Base-by-base conservation (phyloP, 108 stramenopile genomes). In the Asterionellopsis glacialis region DNA sequence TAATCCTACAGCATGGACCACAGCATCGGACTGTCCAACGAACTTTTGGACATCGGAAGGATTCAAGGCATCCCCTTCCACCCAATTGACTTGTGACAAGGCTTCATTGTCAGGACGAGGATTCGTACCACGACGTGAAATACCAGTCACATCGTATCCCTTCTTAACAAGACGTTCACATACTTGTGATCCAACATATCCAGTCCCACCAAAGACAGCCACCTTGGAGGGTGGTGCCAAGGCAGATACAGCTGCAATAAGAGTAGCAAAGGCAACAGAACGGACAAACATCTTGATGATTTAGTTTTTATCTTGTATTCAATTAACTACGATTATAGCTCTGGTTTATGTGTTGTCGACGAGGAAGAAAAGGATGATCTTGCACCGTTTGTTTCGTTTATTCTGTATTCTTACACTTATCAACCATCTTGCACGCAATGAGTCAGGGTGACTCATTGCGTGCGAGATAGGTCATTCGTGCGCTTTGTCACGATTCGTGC, bases 141-240 rank as follows among this genome's bases (percentile, higher is more conserved):
- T 53, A 11, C 73, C 75, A 9, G 80, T 77, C 16, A 82, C 80
- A 18, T 55, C 52, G 26, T 77, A 69, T 25, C 76, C 80, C 2
- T 73, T 73, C 27, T 67, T 66, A 16, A 77, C 56, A 13, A 75
- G 54, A 25, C 76, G 68, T 49, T 82, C 79, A 59, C 79, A 80
- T 0, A 80, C 79, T 19, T 65, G 70, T 0, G 71, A 73, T n/a
- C 80, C 80, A 24, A 81, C 80, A 59, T 81, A 81, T 11, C 80
- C 80, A 4, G 80, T 77, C 0, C 80, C 80, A 7, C 33, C 33
- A 33, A 33, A 33, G 33, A 33, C 33, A 7, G 56, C 65, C 2
- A 57, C 56, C 56, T 57, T 57, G 27, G 27, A 18, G 26, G 56
- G 56, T 57, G 56, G 52, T 25, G 52, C 52, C 52, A 53, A 53